phyloP scores from a whole-genome alignment of 345 rosid genomes.

The Citrus mangshanensis region DNA sequence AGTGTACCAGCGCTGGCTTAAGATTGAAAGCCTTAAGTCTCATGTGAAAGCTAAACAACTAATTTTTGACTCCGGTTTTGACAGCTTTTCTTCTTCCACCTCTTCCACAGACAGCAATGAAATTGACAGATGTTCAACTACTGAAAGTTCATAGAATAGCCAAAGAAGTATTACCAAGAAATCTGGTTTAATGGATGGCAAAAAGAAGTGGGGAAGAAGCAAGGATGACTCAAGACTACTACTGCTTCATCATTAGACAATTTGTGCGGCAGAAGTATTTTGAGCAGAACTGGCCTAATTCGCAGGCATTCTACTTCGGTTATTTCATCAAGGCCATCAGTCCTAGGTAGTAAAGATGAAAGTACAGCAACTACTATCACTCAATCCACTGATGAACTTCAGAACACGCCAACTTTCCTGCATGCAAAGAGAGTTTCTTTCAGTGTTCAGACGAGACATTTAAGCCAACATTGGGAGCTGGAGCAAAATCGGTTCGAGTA shows the following conservation, averaged over 20 bases:
- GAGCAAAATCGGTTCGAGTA: not conserved
- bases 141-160: conserved; percentile 22
- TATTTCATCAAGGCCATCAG: conserved; percentile 18
- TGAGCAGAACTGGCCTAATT: not conserved
- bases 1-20: conserved; percentile 42
- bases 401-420: not conserved
- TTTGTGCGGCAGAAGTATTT: not conserved
- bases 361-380: not conserved
- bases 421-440: conserved; percentile 31
- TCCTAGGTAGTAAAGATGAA: not conserved
- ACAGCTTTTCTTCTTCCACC: conserved; percentile 9
- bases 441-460: conserved; percentile 10
- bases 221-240: not conserved
- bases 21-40: conserved; percentile 5
- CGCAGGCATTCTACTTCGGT: conserved; percentile 17
- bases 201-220: conserved; percentile 22
- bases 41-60: conserved; percentile 2
- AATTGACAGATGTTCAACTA: not conserved
- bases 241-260: conserved; percentile 8
- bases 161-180: conserved; percentile 17
- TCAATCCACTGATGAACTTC: not conserved
- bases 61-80: not conserved
- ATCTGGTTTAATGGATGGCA: conserved; percentile 8
- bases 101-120: conserved; percentile 20
- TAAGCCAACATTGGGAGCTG: not conserved